phyloP scores from a whole-genome alignment of 2,329 filamentous ascomycete genomes.

The Aspergillus carbonarius region DNA sequence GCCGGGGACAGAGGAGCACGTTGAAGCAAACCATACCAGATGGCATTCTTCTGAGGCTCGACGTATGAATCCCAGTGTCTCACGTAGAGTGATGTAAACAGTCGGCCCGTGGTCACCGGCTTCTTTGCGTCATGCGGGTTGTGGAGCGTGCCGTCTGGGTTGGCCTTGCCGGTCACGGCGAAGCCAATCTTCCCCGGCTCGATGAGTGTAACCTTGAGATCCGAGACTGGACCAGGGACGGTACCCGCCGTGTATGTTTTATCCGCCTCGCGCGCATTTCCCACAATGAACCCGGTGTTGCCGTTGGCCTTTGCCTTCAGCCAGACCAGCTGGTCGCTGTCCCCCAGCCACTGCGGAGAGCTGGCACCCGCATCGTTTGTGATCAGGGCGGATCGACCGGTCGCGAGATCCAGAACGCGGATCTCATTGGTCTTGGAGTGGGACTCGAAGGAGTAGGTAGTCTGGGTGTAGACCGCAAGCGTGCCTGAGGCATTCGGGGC shows the following conservation, averaged over 20 bases:
- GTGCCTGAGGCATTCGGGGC: slow-evolving; percentile 48
- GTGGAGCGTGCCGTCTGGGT: slow-evolving; percentile 48
- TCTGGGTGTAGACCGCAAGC: slow-evolving; percentile 49
- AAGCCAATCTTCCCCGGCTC: slow-evolving; percentile 46
- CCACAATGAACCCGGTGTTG: slow-evolving; percentile 47
- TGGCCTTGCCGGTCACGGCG: slow-evolving; percentile 49
- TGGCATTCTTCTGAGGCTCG: slow-evolving; percentile 49
- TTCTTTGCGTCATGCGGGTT: slow-evolving; percentile 52
- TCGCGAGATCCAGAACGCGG: slow-evolving; percentile 44
- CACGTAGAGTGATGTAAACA: slow-evolving; percentile 54
- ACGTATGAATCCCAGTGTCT: slow-evolving; percentile 55
- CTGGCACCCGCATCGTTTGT: slow-evolving; percentile 47
- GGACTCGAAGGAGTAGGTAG: slow-evolving; percentile 51
- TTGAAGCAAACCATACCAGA: slow-evolving; percentile 51
- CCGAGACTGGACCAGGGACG: slow-evolving; percentile 46
- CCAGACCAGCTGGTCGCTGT: slow-evolving; percentile 47
- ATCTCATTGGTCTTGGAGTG: slow-evolving; percentile 50
- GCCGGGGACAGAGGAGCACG: slow-evolving; percentile 39
- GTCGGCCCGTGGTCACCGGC: slow-evolving; percentile 45
- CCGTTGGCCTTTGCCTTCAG: slow-evolving; percentile 47
- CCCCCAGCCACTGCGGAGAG: slow-evolving; percentile 49
- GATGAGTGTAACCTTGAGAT: slow-evolving; percentile 46
- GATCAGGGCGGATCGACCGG: slow-evolving; percentile 41
- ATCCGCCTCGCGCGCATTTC: slow-evolving; percentile 41
- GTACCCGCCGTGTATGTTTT: slow-evolving; percentile 47